Evolutionary conservation across 306 rosid genomes (phyloP).

Genomic region (Lagenaria siceraria): DNA sequence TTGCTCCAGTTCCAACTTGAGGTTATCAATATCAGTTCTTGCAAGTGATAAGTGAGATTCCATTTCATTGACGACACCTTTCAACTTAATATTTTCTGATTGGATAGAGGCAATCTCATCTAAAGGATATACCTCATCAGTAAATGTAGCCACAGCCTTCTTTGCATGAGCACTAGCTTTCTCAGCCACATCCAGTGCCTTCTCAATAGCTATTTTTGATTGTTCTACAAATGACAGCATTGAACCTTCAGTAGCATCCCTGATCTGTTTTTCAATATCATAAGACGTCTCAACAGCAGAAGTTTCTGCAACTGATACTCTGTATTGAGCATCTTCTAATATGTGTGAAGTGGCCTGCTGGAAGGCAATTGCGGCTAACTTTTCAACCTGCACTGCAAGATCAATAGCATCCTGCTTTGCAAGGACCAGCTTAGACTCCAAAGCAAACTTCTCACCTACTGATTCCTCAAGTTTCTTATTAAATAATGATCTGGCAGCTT

Average conservation of each 20-base stretch:
- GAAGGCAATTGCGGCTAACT: constrained; percentile 56
- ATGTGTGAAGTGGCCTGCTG: constrained; percentile 74
- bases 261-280: constrained; percentile 46
- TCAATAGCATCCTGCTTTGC: constrained; percentile 62
- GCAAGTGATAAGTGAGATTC: constrained; percentile 45
- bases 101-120: constrained; percentile 36
- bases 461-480: constrained; percentile 46
- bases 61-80: constrained; percentile 32
- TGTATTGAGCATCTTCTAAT: constrained; percentile 56
- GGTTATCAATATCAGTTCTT: constrained; percentile 33
- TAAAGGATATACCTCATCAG: constrained; percentile 30
- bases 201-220: constrained; percentile 47
- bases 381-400: constrained; percentile 74
- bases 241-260: constrained; percentile 51
- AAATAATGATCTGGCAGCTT: constrained; percentile 46
- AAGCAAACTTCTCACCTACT: constrained; percentile 42
- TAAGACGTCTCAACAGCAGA: constrained; percentile 55
- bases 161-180: constrained; percentile 38
- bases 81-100: constrained; percentile 45
- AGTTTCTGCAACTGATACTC: constrained; percentile 62
- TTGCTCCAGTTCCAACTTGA: constrained; percentile 44
- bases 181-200: constrained; percentile 48
- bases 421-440: constrained; percentile 58
- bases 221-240: constrained; percentile 47
- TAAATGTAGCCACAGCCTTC: constrained; percentile 28